Evolutionary conservation across 176 grass and related monocot genomes (phyloP).

Genomic region (Calamus simplicifolius): DNA sequence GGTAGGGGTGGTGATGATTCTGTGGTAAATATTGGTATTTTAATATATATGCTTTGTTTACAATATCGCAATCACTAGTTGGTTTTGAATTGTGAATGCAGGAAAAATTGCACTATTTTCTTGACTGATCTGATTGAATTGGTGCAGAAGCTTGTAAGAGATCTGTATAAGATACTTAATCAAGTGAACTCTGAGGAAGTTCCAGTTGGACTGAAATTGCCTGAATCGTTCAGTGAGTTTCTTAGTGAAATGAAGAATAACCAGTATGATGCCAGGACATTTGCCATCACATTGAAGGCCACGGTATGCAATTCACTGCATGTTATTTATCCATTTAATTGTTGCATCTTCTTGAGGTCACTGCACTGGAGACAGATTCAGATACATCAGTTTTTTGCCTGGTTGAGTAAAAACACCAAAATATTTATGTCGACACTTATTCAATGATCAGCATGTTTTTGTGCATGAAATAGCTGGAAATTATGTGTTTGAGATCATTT

Average conservation of each 20-base stretch:
- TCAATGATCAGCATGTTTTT: no score
- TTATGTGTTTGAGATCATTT: no score
- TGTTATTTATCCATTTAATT: no score
- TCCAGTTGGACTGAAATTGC: conserved; percentile 36
- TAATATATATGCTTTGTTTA: conserved; percentile 10
- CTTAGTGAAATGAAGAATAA: conserved; percentile 75
- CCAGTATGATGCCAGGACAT: conserved; percentile 67
- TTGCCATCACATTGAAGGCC: conserved; percentile 70
- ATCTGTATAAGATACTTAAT: conserved; percentile 71
- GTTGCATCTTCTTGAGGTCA: no score
- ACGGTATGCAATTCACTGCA: conserved; percentile 34
- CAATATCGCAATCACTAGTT: conserved; percentile 11
- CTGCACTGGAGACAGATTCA: no score
- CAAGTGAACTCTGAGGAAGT: conserved; percentile 63
- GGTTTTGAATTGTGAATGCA: conserved; percentile 41
- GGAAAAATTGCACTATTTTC: background rate
- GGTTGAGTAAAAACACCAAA: no score
- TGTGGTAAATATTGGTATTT: conserved; percentile 9
- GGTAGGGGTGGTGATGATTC: background rate
- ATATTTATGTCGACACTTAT: no score
- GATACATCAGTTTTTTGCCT: no score
- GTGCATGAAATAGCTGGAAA: no score
- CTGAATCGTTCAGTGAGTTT: conserved; percentile 87
- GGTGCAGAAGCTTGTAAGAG: conserved; percentile 47
- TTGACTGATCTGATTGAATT: conserved; percentile 2